phyloP scores from a whole-genome alignment of 805 yeast genomes.

The Maudiozyma barnettii region DNA sequence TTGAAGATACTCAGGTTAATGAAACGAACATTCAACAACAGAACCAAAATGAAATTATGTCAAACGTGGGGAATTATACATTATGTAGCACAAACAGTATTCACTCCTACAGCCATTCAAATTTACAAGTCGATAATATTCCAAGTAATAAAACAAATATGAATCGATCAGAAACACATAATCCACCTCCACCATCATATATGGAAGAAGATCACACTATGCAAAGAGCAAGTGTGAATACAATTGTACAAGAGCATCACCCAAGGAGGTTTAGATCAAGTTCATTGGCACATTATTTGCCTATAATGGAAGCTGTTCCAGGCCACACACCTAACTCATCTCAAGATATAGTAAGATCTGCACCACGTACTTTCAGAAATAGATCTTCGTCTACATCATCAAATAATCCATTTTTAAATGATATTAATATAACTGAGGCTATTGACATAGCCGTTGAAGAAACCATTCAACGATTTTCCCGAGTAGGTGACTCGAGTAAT shows the following conservation, averaged over 20 bases:
- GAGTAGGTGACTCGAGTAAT: neutral
- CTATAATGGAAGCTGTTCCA: neutral
- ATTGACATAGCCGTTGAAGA: neutral
- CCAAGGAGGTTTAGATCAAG: neutral
- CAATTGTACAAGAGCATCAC: neutral
- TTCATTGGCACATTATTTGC: neutral
- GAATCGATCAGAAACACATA: neutral
- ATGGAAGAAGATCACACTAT: neutral
- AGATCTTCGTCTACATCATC: neutral
- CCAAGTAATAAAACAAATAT: neutral
- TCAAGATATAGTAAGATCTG: neutral
- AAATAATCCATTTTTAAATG: neutral
- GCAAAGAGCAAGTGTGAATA: neutral
- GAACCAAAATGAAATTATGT: neutral
- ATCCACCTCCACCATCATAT: neutral
- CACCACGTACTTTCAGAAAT: neutral
- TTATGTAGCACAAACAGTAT: neutral
- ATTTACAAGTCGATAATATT: neutral
- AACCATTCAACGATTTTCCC: neutral
- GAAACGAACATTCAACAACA: neutral
- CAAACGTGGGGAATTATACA: neutral
- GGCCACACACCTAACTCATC: neutral
- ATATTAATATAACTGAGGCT: neutral
- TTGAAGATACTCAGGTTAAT: neutral
- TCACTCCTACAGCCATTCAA: neutral